phyloP scores from a whole-genome alignment of 805 yeast species.

The Cyberlindnera bimundalis region DNA sequence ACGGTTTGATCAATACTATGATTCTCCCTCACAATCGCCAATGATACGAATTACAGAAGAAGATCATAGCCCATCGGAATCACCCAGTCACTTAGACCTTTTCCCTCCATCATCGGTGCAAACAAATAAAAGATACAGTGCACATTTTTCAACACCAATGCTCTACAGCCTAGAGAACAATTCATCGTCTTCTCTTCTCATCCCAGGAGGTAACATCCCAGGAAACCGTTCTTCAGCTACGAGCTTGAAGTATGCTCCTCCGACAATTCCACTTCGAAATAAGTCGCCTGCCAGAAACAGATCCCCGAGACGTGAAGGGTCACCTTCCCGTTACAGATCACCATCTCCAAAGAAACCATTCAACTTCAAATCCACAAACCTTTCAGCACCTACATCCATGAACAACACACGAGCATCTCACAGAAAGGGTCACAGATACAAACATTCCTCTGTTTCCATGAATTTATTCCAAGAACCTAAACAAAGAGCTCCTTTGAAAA shows the following conservation, averaged over 20 bases:
- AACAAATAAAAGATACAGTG: conserved; percentile 18
- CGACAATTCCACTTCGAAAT: conserved; percentile 24
- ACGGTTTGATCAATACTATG: conserved; percentile 21
- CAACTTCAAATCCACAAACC: conserved; percentile 57
- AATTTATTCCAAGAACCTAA: conserved; percentile 94
- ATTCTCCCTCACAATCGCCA: conserved; percentile 25
- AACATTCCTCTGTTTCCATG: conserved; percentile 95
- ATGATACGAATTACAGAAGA: conserved; percentile 30
- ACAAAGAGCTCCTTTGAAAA: conserved; percentile 65
- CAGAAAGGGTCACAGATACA: conserved; percentile 92
- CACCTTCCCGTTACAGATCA: conserved; percentile 31
- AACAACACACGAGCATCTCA: conserved; percentile 53
- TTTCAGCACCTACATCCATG: conserved; percentile 29
- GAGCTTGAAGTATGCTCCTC: conserved; percentile 28
- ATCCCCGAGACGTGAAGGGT: conserved; percentile 29
- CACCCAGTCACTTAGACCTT: conserved; percentile 14
- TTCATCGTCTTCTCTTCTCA: conserved; percentile 22
- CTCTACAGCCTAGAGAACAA: conserved; percentile 17
- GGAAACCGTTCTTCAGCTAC: conserved; percentile 27
- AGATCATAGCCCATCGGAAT: conserved; percentile 3
- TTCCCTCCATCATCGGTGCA: conserved; percentile 20
- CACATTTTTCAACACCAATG: conserved; percentile 15
- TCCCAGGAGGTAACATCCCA: conserved; percentile 29
- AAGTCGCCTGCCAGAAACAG: conserved; percentile 29
- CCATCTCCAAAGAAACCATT: conserved; percentile 45